phyloP scores from a whole-genome alignment of 768 basidiomycete species.

The Tylopilus cervinicoccineus region DNA sequence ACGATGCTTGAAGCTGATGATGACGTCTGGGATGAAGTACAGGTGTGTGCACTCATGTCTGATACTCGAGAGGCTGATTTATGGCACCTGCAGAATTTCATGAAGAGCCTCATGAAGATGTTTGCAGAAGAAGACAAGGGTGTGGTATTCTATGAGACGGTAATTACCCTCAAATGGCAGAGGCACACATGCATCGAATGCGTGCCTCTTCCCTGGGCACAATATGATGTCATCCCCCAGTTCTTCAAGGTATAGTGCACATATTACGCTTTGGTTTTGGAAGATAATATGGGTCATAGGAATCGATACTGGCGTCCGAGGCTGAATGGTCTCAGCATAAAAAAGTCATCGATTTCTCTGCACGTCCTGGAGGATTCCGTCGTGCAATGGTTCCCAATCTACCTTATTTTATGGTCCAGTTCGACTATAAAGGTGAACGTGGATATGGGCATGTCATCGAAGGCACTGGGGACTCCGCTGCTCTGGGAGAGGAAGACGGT shows the following conservation, averaged over 20 bases:
- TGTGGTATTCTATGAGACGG: constrained; percentile 93
- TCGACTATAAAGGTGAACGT: constrained; percentile 96
- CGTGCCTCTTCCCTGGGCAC: constrained; percentile 85
- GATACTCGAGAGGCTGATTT: neutral
- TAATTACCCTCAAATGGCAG: constrained; percentile 81
- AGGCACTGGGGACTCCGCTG: constrained; percentile 66
- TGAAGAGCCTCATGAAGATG: constrained; percentile 97
- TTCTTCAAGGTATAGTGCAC: constrained; percentile 74
- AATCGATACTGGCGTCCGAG: constrained; percentile 91
- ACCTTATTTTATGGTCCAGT: constrained; percentile 99
- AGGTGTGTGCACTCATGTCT: constrained; percentile 45
- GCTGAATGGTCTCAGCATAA: constrained; percentile 98
- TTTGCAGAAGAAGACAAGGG: constrained; percentile 90
- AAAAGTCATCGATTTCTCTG: constrained; percentile 91
- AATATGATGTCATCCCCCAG: constrained; percentile 82
- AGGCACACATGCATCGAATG: constrained; percentile 93
- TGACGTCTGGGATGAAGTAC: constrained; percentile 97
- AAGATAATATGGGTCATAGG: constrained; percentile 40
- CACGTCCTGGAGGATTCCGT: constrained; percentile 88
- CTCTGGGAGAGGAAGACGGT: constrained; percentile 57
- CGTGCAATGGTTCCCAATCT: constrained; percentile 94
- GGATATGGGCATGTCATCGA: constrained; percentile 99
- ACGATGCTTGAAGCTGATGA: constrained; percentile 92
- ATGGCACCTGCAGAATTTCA: constrained; percentile 48
- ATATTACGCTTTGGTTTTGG: neutral